Evolutionary conservation across 2,329 filamentous ascomycete species (phyloP), one percentile per base, ranked within the genome.

Genomic region (Talaromyces pinophilus): DNA sequence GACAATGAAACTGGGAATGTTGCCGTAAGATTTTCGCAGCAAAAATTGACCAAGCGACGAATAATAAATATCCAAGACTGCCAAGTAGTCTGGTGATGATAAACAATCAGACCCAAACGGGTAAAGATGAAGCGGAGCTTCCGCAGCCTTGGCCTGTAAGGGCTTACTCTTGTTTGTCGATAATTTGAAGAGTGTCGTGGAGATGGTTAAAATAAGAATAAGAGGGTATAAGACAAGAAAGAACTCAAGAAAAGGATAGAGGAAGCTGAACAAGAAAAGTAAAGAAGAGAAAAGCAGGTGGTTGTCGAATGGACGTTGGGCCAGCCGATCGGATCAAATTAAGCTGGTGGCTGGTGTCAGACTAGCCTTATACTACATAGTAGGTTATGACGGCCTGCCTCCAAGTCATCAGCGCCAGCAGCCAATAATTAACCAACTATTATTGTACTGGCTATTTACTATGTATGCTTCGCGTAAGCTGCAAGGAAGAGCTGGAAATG

Each of bases 241-340:
- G 33, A 38, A 13, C n/a, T 19, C 19, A 19, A 19, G 19, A 19
- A 11, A n/a, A 64, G 7, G 25, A 28, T 28, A 15, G 22, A 33
- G 15, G 30, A 50, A 48, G 42, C 4, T 15, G 25, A n/a, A 50
- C 13, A 59, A 52, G 40, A 59, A 48, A 25, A 40, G 30, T 54
- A 63, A 42, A 62, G 69, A 70, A 71, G 69, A 67, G 63, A 69
- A 71, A 74, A 70, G 65, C 68, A 67, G 74, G 73, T 74, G 73
- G 74, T 57, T 57, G 52, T 55, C 72, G 73, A 72, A 35, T 38
- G 11, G 44, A 52, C 22, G n/a, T 35, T 57, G 52, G 50, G 52
- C 54, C 46, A 63, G 35, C 35, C 33, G 48, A 42, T 55, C 46
- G 61, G 61, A 52, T 63, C 22, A 55, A 54, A 54, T 66, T 62